Percentiles rank a stretch among this genome's conserved stretches.
These are phyloP conservation scores for Coemansia umbellata DNA, from an alignment of 192 early-diverging fungal genomes.

Conservation along the genomic window DNA sequence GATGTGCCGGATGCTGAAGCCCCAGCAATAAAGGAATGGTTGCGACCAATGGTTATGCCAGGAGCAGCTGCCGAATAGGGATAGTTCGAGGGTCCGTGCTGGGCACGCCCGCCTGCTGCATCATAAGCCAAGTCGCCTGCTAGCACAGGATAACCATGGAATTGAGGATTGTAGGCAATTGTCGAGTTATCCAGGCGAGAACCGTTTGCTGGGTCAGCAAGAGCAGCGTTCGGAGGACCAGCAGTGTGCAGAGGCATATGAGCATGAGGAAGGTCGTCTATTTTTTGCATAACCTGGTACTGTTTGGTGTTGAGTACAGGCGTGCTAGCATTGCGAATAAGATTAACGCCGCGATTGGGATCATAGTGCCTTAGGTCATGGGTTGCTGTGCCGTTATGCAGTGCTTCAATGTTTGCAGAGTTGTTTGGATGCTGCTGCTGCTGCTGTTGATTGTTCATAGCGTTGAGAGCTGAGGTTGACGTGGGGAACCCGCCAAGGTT, in stretches of 20 bases:
- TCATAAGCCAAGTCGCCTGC: slow-evolving; percentile 12
- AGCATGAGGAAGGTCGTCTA: slow-evolving; percentile 19
- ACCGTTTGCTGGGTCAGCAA: slow-evolving; percentile 4
- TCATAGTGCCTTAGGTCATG: slow-evolving; percentile 29
- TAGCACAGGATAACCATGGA: slow-evolving; percentile 14
- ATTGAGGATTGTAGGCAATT: slow-evolving; percentile 15
- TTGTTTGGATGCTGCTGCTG: slow-evolving; percentile 5
- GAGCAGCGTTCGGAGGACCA: slow-evolving; percentile 2
- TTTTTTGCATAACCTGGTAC: slow-evolving; percentile 30
- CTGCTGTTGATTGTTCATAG: slow-evolving; percentile 10
- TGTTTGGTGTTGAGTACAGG: slow-evolving; percentile 48
- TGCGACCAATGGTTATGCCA: slow-evolving; percentile 15
- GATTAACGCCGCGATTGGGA: slow-evolving; percentile 18
- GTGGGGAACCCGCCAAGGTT: background rate
- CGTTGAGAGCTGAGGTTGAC: background rate
- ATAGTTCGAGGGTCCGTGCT: slow-evolving; percentile 13
- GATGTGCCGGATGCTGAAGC: slow-evolving; percentile 9
- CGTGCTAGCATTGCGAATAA: slow-evolving; percentile 46
- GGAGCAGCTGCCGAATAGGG: slow-evolving; percentile 17
- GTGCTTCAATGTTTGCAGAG: background rate
- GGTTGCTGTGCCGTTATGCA: slow-evolving; percentile 5
- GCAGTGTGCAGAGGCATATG: slow-evolving; percentile 3
- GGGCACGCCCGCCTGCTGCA: slow-evolving; percentile 10
- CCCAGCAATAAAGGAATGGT: slow-evolving; percentile 13
- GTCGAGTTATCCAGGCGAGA: slow-evolving; percentile 9